Evolutionary conservation across 495 filamentous ascomycete genomes (phyloP), one percentile per base, ranked within the genome.

Genomic region (Xylaria sp.): DNA sequence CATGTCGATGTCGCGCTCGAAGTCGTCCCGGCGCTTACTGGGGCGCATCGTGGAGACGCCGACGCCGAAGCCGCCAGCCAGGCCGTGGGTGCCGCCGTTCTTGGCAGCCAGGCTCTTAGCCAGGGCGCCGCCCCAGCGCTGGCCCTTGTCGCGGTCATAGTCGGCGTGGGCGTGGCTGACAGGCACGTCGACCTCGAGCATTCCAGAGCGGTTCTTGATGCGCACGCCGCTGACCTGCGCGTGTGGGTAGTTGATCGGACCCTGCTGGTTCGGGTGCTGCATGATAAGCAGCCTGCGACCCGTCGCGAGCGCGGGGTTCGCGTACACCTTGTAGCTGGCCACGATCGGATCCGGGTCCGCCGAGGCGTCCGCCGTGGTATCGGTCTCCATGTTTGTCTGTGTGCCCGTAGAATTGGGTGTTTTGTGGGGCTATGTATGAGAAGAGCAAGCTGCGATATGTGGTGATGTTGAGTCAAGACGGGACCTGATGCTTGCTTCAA

Each of bases 161-260:
- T 75, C 79, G n/a, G 73, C 72, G 50, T 73, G 71, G 37, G 70
- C 65, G 53, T 80, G 80, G 73, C 79, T 75, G 65, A 84, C 65
- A 31, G 84, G 84, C 59, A 82, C 78, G 78, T 86, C 84, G 48
- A 86, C 78, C 73, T 86, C 84, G 74, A 82, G 67, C 77, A 85
- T 83, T 76, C 84, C 84, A 0, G 80, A 77, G 37, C 73, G 57
- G 68, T 76, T 77, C 80, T 86, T 86, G 37, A 85, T 46, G 66
- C 84, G 84, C 62, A 86, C 74, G 68, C 79, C 82, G 48, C 67
- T 74, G 70, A 79, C 41, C 37, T 68, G 63, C 0, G 19, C 11
- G 68, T 75, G 73, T 33, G 81, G 73, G 8, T 66, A 52, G 37
- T 80, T 80, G 57, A 74, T 61, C 1, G 76, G 74, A 50, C 80